Base-by-base conservation (phyloP, 1,139 yeast species). In the Tardiomyces depauwii region DNA sequence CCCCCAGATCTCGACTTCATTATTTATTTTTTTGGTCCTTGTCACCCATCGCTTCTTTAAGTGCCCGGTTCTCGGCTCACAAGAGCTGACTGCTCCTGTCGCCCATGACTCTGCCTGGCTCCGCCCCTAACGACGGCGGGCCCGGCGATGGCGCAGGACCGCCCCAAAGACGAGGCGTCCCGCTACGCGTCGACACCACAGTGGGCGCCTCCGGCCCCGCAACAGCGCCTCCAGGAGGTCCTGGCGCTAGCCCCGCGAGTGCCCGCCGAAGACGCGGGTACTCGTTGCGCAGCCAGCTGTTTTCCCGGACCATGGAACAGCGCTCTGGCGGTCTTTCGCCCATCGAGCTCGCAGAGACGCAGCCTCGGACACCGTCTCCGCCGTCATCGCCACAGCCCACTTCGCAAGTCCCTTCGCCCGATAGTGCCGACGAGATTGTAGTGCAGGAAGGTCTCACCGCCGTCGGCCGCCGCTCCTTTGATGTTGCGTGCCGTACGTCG, bases 301-400 rank as follows among this genome's bases (percentile, higher is more conserved):
- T 36, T 13, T 14, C 18, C 19, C 18, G 39, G 12, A 36, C 18
- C 3, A 16, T 36, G 39, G 39, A n/a, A 16, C 39, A 36, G n/a
- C 18, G 39, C 2, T 10, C 39, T 9, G 21, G 19, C 7, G 19
- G 7, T 3, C 6, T 5, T 5, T 16, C 39, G 2, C 39, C 19
- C 4, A 16, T 16, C 18, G 39, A 36, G 12, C 18, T 16, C 2
- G 19, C 11, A 5, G n/a, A 16, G 6, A 16, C 19, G 5, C 39
- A 10, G 19, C 19, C 19, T 18, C 32, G 32, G 32, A 13, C 4
- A 3, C 23, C 43, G 14, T 33, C 40, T n/a, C 18, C 18, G 40
- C 14, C 39, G 10, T 28, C 33, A 14, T 32, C 39, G 14, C 41
- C 46, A 16, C 39, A 33, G 18, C 21, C 47, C 33, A 28, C 41